Evolutionary conservation across 2,329 filamentous ascomycete species (phyloP), one percentile per base, ranked within the genome.

Genomic region (Colletotrichum orchidophilum): DNA sequence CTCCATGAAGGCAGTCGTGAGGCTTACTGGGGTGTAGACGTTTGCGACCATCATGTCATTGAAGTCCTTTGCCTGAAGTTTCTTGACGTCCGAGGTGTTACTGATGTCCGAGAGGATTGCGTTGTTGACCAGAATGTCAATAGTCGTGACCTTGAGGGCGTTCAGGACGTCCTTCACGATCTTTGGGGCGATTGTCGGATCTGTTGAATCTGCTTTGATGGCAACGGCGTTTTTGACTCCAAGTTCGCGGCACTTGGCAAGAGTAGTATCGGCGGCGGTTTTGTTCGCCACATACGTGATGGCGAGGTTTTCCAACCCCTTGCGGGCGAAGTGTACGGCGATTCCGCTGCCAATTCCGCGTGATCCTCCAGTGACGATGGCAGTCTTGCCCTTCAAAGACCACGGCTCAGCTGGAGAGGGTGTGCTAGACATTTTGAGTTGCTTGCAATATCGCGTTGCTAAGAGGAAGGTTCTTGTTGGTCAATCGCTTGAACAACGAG

Each of bases 1-100:
- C 0, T 77, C 77, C 1, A 78, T 57, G 3, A 76, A 75, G 0
- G 77, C 76, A 24, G 81, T 69, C 0, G 77, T 80, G 0, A 82
- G 74, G 11, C 80, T 77, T 49, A 81, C 74, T 1, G 63, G 61
- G 3, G 39, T 46, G 29, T 61, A 63, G 21, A 63, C 65, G n/a
- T 68, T 68, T 26, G 49, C 62, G 3, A 53, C n/a, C 54, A 70
- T 65, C 12, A 46, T 18, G 9, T 68, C 35, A 1, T 13, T 49
- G 15, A 69, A 63, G 18, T 24, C 42, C 2, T 65, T 27, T 3
- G 29, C 21, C 4, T 50, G 39, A 3, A 53, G 5, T 2, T 29
- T 50, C 5, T 49, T 50, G 26, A 42, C 29, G 26, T 46, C 39
- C 1, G 29, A 18, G 5, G 27, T 31, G 35, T 49, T 46, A 13